Evolutionary conservation across 2,329 filamentous ascomycete genomes (phyloP).

Genomic region (Diaporthe vaccinii): DNA sequence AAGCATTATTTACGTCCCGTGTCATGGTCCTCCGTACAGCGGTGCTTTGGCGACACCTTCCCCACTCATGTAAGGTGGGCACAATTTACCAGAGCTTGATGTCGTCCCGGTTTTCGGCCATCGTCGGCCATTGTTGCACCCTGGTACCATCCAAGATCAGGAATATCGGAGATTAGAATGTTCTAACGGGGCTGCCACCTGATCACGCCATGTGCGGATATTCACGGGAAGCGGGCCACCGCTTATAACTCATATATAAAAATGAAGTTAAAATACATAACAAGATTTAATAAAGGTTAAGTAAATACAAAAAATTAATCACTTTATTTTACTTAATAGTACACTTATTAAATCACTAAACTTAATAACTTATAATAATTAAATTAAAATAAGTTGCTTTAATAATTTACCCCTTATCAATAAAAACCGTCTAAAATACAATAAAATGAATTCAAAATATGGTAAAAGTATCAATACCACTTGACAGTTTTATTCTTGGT

Average conservation of each 20-base stretch:
- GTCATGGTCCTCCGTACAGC: not conserved
- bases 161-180: not conserved
- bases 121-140: not conserved
- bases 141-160: not conserved
- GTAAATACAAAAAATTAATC: too few relatives aligned
- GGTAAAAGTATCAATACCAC: not conserved
- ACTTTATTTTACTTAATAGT: fast-evolving
- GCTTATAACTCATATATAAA: not conserved
- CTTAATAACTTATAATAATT: not conserved
- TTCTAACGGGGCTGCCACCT: not conserved
- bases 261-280: not conserved
- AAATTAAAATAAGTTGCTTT: not conserved
- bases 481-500: not conserved
- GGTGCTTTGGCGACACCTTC: not conserved
- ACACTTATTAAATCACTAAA: too few relatives aligned
- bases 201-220: not conserved
- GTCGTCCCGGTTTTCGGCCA: not conserved
- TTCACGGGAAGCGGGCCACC: not conserved
- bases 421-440: too few relatives aligned
- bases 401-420: too few relatives aligned
- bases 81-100: not conserved
- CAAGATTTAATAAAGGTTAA: not conserved
- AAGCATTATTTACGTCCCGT: not conserved
- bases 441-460: not conserved
- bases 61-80: not conserved